Evolutionary conservation across 2,329 filamentous ascomycete species (phyloP).

Genomic region (Cercospora sp.): DNA sequence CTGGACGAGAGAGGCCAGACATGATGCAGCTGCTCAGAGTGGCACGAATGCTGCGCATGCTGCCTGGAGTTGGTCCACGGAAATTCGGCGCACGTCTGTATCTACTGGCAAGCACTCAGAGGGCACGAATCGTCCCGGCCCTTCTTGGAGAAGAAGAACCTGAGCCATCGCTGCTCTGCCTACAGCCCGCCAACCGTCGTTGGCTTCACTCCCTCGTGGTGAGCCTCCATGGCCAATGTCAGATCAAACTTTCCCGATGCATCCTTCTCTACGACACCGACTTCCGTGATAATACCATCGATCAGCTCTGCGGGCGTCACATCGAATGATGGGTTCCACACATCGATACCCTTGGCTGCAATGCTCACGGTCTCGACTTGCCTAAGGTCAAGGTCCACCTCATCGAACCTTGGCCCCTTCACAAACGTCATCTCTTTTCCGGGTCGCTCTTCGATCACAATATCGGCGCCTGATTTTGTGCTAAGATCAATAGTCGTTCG

Average conservation of each 20-base stretch:
- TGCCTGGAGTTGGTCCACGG: background rate
- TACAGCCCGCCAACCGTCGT: slow-evolving; percentile 36
- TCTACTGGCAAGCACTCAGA: background rate
- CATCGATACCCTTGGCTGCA: slow-evolving; percentile 71
- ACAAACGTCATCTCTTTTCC: slow-evolving; percentile 80
- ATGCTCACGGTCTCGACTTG: slow-evolving; percentile 73
- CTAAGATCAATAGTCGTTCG: slow-evolving; percentile 89
- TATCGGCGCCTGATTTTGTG: slow-evolving; percentile 74
- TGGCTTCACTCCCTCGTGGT: slow-evolving; percentile 40
- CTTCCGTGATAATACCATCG: slow-evolving; percentile 91
- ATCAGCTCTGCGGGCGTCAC: slow-evolving; percentile 87
- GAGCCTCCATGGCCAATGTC: slow-evolving; percentile 37
- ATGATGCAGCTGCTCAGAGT: background rate
- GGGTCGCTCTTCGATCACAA: slow-evolving; percentile 87
- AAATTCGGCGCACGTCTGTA: background rate
- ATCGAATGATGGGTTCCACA: slow-evolving; percentile 98
- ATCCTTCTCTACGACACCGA: slow-evolving; percentile 80
- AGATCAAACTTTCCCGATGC: slow-evolving; percentile 66
- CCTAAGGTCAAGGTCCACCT: slow-evolving; percentile 63
- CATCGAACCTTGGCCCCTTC: slow-evolving; percentile 68
- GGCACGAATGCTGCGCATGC: background rate
- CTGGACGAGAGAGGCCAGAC: background rate
- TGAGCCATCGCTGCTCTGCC: background rate
- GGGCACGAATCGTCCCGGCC: background rate
- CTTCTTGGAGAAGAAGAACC: background rate